Evolutionary conservation across 495 filamentous ascomycete species (phyloP).

Genomic region (Daldinia concentrica): DNA sequence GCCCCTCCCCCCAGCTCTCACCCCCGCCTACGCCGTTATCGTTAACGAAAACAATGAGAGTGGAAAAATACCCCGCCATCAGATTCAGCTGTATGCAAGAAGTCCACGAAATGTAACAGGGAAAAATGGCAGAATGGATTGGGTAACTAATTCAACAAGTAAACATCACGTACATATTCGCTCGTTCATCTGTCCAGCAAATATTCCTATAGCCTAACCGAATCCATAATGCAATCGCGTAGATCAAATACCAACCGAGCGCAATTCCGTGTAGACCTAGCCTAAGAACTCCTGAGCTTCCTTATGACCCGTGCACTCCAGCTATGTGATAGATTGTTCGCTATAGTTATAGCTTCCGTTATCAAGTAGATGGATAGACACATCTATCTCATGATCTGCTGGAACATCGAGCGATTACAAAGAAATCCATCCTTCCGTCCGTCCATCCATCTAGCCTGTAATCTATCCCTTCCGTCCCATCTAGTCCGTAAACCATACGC

Average conservation of each 20-base stretch:
- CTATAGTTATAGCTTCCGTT: background rate
- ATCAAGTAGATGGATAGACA: slow-evolving; percentile 9
- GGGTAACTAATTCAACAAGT: background rate
- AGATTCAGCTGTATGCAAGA: background rate
- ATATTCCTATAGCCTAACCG: slow-evolving; percentile 2
- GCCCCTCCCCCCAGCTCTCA: slow-evolving; percentile 13
- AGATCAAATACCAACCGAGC: slow-evolving; percentile 14
- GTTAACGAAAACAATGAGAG: slow-evolving; percentile 5
- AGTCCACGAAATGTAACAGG: background rate
- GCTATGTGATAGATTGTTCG: background rate
- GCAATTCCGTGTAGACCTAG: slow-evolving; percentile 9
- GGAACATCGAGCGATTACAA: background rate
- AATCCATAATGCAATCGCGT: slow-evolving; percentile 16
- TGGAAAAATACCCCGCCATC: slow-evolving; percentile 35
- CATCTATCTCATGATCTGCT: background rate
- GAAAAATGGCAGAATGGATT: background rate
- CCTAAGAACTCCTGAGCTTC: slow-evolving; percentile 30
- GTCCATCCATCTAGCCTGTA: slow-evolving; percentile 14
- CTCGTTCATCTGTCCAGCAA: background rate
- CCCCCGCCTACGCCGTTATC: slow-evolving; percentile 13
- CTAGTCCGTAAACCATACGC: background rate
- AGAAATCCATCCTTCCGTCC: background rate
- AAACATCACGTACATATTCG: slow-evolving; percentile 1
- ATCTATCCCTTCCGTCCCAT: slow-evolving; percentile 5
- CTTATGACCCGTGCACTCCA: background rate